Conservation (phyloP, 495 filamentous ascomycete genomes). For the Thermothielavioides terrestris region DNA sequence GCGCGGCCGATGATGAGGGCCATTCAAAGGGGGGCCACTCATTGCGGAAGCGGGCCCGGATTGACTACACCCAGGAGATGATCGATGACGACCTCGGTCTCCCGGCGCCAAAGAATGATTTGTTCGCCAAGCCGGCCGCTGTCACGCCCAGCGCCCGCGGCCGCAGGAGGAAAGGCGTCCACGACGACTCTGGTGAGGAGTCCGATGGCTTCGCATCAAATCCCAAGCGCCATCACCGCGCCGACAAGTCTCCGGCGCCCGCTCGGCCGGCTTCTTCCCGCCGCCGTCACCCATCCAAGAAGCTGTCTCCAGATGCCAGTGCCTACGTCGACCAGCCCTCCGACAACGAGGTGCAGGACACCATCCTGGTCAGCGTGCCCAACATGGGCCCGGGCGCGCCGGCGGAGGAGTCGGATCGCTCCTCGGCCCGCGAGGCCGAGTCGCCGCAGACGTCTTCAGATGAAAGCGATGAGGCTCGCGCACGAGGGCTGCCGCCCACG, state of each 20-base stretch:
- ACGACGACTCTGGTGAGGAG: constrained; percentile 24
- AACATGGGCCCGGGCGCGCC: constrained; percentile 15
- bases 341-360: constrained; percentile 41
- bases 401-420: constrained; percentile 18
- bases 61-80: constrained; percentile 40
- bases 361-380: constrained; percentile 39
- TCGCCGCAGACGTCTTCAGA: constrained; percentile 13
- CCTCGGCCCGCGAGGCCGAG: constrained; percentile 17
- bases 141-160: constrained; percentile 17
- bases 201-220: constrained; percentile 10
- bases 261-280: constrained; percentile 22
- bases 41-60: constrained; percentile 36
- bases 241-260: constrained; percentile 26
- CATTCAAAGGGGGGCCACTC: constrained; percentile 40
- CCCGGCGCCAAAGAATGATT: not conserved
- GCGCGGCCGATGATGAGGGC: constrained; percentile 26
- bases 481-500: constrained; percentile 9
- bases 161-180: constrained; percentile 25
- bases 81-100: constrained; percentile 26
- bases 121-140: constrained; percentile 14
- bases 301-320: constrained; percentile 22
- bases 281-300: constrained; percentile 28
- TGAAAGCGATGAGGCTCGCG: constrained; percentile 6
- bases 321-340: constrained; percentile 24
- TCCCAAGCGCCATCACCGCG: constrained; percentile 18